These are phyloP conservation scores for Huiozyma sinensis DNA, from an alignment of 805 yeast species.

Conservation along the genomic window DNA sequence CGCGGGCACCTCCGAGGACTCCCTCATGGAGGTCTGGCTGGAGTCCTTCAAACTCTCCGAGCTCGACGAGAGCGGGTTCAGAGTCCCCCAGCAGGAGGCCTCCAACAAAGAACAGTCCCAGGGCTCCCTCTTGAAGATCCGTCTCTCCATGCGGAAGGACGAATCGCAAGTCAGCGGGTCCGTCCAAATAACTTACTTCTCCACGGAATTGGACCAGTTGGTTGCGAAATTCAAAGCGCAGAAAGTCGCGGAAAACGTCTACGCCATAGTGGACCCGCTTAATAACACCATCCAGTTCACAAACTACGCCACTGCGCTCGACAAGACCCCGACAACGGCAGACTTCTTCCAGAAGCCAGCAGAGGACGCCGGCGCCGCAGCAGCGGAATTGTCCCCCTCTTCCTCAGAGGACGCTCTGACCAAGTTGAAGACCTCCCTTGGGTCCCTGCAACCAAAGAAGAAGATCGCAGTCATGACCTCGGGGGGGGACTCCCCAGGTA, in stretches of 20 bases:
- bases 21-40: constrained; percentile 62
- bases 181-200: constrained; percentile 30
- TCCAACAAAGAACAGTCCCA: constrained; percentile 30
- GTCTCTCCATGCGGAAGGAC: constrained; percentile 31
- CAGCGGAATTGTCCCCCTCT: constrained; percentile 5
- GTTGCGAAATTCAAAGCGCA: constrained; percentile 16
- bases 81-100: constrained; percentile 40
- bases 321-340: constrained; percentile 16
- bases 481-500: constrained; percentile 98
- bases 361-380: constrained; percentile 6
- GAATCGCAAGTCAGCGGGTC: constrained; percentile 16
- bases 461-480: constrained; percentile 91
- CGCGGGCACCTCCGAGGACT: constrained; percentile 54
- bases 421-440: constrained; percentile 11
- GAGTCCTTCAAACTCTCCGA: constrained; percentile 56
- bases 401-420: constrained; percentile 12
- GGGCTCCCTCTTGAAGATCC: constrained; percentile 39
- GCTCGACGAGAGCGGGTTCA: constrained; percentile 49
- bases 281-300: constrained; percentile 52
- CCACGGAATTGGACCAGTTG: constrained; percentile 29
- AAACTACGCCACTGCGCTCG: constrained; percentile 33
- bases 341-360: constrained; percentile 15
- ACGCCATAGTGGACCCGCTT: constrained; percentile 46
- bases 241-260: constrained; percentile 15
- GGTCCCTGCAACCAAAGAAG: constrained; percentile 16